phyloP scores from a whole-genome alignment of 768 basidiomycete genomes.

The Fistulinella prunicolor region DNA sequence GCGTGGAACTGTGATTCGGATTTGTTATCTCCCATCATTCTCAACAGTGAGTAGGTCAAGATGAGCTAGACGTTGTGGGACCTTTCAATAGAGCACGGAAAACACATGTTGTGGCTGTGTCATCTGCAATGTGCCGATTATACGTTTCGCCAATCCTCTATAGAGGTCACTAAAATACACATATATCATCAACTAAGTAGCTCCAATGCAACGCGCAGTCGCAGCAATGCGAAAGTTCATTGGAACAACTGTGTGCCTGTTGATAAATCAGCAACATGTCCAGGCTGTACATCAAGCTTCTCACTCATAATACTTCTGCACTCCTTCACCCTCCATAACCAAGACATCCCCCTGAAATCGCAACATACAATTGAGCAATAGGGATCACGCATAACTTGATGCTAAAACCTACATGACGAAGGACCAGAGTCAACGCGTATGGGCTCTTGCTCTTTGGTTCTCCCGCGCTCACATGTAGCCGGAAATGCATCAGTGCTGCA shows the following conservation, averaged over 20 bases:
- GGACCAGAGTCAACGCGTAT: conserved; percentile 50
- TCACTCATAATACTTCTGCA: conserved; percentile 73
- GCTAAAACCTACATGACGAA: conserved; percentile 57
- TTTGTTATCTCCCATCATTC: conserved; percentile 8
- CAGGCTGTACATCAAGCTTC: conserved; percentile 19
- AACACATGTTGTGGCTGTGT: conserved; percentile 17
- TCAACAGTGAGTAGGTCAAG: neutral
- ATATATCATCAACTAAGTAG: conserved; percentile 15
- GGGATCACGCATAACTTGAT: neutral
- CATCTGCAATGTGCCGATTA: too few species aligned
- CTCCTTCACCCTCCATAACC: conserved; percentile 68
- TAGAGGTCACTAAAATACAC: too few species aligned
- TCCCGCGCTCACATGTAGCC: conserved; percentile 42
- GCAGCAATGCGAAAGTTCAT: conserved; percentile 77
- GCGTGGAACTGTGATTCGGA: neutral
- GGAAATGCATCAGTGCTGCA: conserved; percentile 78
- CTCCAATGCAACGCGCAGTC: conserved; percentile 65
- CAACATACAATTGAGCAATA: conserved; percentile 1
- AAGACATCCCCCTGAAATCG: conserved; percentile 70
- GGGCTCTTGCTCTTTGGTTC: conserved; percentile 23
- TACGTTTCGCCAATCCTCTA: too few species aligned
- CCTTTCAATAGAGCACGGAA: neutral
- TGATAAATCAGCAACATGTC: conserved; percentile 11
- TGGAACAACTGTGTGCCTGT: conserved; percentile 72
- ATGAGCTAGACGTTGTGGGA: too few species aligned